Conservation (phyloP, 345 rosid genomes). For the Pseudoturritis turrita region DNA sequence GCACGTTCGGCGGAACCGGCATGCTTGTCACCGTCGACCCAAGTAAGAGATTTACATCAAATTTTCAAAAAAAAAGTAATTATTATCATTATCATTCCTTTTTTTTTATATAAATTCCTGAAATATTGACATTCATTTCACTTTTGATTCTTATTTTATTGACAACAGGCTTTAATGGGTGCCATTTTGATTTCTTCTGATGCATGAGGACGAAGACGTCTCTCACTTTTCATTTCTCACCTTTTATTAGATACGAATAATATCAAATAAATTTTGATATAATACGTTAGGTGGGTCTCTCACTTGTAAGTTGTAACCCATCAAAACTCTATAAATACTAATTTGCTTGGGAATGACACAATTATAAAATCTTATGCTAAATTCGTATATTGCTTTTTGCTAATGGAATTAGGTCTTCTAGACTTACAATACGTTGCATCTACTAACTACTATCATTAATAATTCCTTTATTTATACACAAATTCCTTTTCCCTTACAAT, state of each 20-base stretch:
- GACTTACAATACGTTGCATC: slow-evolving; percentile 21
- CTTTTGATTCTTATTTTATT: background rate
- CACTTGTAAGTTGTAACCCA: slow-evolving; percentile 23
- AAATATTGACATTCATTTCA: background rate
- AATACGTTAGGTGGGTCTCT: slow-evolving; percentile 26
- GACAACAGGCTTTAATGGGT: slow-evolving; percentile 51
- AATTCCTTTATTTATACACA: slow-evolving; percentile 6
- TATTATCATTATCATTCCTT: background rate
- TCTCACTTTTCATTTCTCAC: background rate
- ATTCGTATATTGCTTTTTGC: slow-evolving; percentile 13
- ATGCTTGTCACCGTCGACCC: slow-evolving; percentile 89
- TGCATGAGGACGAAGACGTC: slow-evolving; percentile 21
- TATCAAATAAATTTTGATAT: slow-evolving; percentile 15
- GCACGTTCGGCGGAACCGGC: slow-evolving; percentile 93
- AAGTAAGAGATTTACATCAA: slow-evolving; percentile 40
- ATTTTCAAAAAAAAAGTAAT: background rate
- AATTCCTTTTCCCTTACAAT: background rate
- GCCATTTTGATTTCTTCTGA: slow-evolving; percentile 48
- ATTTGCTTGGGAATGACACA: background rate
- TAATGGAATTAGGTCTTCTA: slow-evolving; percentile 28
- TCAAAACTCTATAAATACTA: background rate
- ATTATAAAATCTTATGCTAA: slow-evolving; percentile 16
- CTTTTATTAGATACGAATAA: slow-evolving; percentile 21
- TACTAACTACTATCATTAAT: slow-evolving; percentile 23
- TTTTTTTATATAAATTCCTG: background rate